Base-by-base conservation (phyloP, 768 basidiomycete species). In the Suillus fuscotomentosus region DNA sequence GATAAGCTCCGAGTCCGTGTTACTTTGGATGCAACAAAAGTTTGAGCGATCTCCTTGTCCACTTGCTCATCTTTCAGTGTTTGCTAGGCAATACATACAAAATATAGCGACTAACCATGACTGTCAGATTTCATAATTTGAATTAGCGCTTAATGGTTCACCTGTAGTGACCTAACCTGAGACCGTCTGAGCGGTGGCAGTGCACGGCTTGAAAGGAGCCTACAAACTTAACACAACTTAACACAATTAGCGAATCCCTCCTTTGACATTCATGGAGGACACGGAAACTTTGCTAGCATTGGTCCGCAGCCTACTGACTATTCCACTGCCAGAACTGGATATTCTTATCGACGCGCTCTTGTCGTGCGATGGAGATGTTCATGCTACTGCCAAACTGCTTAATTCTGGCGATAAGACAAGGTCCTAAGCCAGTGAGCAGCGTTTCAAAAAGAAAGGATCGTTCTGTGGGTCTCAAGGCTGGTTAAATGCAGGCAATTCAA, bases 251-350 rank as follows among this genome's bases (percentile, higher is more conserved):
- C 36, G 11, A n/a, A 34, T 14, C n/a, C 13, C 1, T 22, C n/a
- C 36, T 56, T 55, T 39, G 8, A 41, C 50, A 47, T 51, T 51
- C 24, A 77, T 77, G 75, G 67, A 60, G 8, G 89, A 91, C 75
- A 93, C 89, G 0, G 91, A 93, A 38, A 85, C 79, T 8, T 79
- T 92, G 41, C 78, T 93, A 50, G 89, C 85, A 11, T 77, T 91
- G 63, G 84, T 91, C n/a, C 76, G 80, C 17, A 91, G 89, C 71
- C 76, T 90, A 15, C 73, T 91, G 17, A 63, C 70, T 57, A 62
- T 60, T 31, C 72, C 72, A 61, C 66, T 67, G 15, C 74, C 79
- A 4, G 73, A 78, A 39, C 79, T 81, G 50, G 75, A 76, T 24
- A 68, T 72, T 8, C 80, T 92, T 0, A 77, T 93, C 5, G 84